These are phyloP conservation scores for Podila minutissima DNA, from an alignment of 192 early-diverging fungal species.

Conservation along the genomic window DNA sequence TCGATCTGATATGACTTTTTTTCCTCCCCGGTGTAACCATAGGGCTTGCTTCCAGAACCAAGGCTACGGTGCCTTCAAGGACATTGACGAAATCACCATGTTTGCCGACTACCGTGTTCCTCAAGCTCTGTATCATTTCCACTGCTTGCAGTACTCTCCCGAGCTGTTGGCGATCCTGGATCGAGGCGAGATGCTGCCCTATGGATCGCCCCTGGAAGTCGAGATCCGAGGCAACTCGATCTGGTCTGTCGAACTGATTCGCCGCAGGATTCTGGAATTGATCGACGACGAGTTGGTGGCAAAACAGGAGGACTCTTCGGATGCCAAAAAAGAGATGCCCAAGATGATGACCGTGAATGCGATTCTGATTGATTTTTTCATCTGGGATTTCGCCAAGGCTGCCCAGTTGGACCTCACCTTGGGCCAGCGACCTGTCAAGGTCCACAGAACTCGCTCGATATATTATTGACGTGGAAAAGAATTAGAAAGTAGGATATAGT, in stretches of 20 bases:
- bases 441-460: conserved; percentile 44
- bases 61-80: conserved; percentile 67
- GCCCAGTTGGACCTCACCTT: conserved; percentile 61
- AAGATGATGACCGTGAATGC: conserved; percentile 67
- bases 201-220: conserved; percentile 72
- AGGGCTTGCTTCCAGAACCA: conserved; percentile 86
- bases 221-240: conserved; percentile 83
- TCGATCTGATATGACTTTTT: neutral
- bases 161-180: conserved; percentile 60
- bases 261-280: conserved; percentile 51
- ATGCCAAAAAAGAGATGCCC: conserved; percentile 1
- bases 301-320: conserved; percentile 18
- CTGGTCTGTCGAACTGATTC: conserved; percentile 78
- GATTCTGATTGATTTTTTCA: conserved; percentile 87
- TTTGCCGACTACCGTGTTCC: conserved; percentile 92
- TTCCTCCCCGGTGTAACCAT: neutral
- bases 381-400: conserved; percentile 88
- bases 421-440: conserved; percentile 44
- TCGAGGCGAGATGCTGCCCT: conserved; percentile 53
- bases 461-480: conserved; percentile 16
- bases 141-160: conserved; percentile 73
- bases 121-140: conserved; percentile 77
- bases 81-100: conserved; percentile 87
- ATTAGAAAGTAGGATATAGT: neutral
- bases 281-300: conserved; percentile 34